Percentiles rank a stretch among this genome's conserved stretches.
Conservation (phyloP, 352 stramenopile species). For the Thalassiosira delicatula region DNA sequence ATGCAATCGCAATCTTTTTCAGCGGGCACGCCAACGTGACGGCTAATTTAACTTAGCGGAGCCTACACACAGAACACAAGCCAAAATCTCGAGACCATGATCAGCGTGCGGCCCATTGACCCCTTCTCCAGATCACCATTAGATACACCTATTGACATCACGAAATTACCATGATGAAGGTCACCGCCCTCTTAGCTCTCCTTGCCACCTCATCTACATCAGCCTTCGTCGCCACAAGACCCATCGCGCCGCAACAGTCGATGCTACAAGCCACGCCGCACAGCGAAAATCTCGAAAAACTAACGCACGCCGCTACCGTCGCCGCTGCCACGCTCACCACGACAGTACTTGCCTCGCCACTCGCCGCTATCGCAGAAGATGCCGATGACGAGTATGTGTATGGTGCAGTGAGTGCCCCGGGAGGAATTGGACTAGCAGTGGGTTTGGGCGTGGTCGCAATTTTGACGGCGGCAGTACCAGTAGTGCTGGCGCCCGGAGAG, state of each 20-base stretch:
- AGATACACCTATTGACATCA: too few relatives aligned
- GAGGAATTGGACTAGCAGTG: constrained; percentile 66
- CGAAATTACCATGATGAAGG: too few relatives aligned
- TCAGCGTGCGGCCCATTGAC: too few relatives aligned
- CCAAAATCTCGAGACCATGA: too few relatives aligned
- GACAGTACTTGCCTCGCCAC: constrained; percentile 30
- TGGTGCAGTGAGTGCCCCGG: constrained; percentile 78
- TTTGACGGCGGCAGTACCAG: constrained; percentile 74
- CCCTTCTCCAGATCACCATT: too few relatives aligned
- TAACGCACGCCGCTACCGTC: constrained; percentile 36
- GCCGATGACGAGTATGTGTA: constrained; percentile 83
- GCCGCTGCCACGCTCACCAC: constrained; percentile 31
- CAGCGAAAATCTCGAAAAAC: constrained; percentile 19
- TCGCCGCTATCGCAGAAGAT: constrained; percentile 50
- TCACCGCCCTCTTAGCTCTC: constrained; percentile 36
- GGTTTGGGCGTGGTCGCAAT: constrained; percentile 75
- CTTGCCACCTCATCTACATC: constrained; percentile 41
- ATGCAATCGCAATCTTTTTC: too few relatives aligned
- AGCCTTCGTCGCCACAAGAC: constrained; percentile 40
- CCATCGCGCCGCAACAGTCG: neutral
- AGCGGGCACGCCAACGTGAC: too few relatives aligned
- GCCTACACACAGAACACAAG: too few relatives aligned
- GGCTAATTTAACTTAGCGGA: too few relatives aligned
- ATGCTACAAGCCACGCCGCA: neutral
- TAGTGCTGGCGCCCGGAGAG: constrained; percentile 73